A percentile compares a stretch with the other conserved stretches of the same genome.
phyloP scores from a whole-genome alignment of 2,329 filamentous ascomycete species.

The Alternaria hordeiaustralica region DNA sequence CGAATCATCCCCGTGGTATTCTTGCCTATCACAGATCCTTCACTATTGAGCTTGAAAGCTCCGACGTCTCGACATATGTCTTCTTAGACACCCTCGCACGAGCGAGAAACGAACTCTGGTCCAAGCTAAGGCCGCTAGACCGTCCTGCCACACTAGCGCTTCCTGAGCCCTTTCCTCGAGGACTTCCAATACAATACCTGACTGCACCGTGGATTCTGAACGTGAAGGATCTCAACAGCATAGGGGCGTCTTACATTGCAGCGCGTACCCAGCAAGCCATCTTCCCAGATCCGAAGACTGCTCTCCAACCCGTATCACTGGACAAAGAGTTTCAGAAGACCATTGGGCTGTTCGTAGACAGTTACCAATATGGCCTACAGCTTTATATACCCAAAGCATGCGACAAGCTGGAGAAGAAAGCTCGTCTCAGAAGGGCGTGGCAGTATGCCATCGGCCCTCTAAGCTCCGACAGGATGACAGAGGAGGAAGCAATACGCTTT shows the following conservation, averaged over 20 bases:
- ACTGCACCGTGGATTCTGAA: conserved; percentile 19
- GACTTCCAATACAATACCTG: conserved; percentile 45
- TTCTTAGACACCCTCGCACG: conserved; percentile 48
- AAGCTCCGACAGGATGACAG: conserved; percentile 33
- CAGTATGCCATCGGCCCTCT: conserved; percentile 35
- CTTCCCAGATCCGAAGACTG: conserved; percentile 26
- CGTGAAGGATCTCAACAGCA: conserved; percentile 6
- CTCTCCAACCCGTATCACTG: conserved; percentile 22
- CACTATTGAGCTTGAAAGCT: conserved; percentile 4
- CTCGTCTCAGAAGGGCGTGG: conserved; percentile 33
- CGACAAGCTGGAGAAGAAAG: conserved; percentile 14
- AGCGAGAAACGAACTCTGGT: conserved; percentile 43
- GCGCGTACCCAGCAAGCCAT: conserved; percentile 26
- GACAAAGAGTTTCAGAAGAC: conserved; percentile 32
- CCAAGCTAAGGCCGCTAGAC: conserved; percentile 24
- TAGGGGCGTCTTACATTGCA: conserved; percentile 33
- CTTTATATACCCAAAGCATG: conserved; percentile 27
- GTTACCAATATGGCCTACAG: conserved; percentile 36
- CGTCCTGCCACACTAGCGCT: conserved; percentile 34
- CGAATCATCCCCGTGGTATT: conserved; percentile 17
- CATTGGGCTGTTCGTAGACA: conserved; percentile 45
- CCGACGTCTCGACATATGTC: conserved; percentile 27
- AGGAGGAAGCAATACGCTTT: conserved; percentile 37
- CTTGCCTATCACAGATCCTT: neutral
- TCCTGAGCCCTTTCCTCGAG: conserved; percentile 38